Evolutionary conservation across 768 basidiomycete species (phyloP).

Genomic region (Boletellus sp.): DNA sequence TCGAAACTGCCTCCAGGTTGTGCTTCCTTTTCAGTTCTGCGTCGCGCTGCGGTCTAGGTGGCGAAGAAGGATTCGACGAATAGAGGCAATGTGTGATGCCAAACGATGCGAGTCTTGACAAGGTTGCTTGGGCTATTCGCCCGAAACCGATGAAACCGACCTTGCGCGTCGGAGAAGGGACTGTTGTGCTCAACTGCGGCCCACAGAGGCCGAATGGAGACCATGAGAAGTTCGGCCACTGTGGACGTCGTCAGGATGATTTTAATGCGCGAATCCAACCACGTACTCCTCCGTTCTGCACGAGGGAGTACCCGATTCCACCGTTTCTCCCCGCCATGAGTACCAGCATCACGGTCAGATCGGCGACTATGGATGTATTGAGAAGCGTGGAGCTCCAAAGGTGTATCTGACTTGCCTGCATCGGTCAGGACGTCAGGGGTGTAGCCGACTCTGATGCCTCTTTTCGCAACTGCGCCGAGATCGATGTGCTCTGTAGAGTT

Average conservation of each 20-base stretch:
- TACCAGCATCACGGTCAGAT: constrained; percentile 83
- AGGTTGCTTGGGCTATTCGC: constrained; percentile 83
- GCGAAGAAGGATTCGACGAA: constrained; percentile 51
- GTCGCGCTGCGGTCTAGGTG: constrained; percentile 39
- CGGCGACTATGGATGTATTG: constrained; percentile 65
- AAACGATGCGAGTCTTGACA: constrained; percentile 77
- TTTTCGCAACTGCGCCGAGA: constrained; percentile 51
- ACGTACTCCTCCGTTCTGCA: constrained; percentile 65
- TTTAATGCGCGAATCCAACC: background rate
- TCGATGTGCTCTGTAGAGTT: constrained; percentile 74
- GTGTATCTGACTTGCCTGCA: constrained; percentile 52
- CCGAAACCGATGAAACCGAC: constrained; percentile 95
- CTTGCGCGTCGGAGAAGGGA: constrained; percentile 52
- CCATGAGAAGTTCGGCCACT: constrained; percentile 85
- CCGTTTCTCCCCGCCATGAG: constrained; percentile 91
- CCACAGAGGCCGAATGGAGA: constrained; percentile 84
- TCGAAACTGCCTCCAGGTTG: constrained; percentile 39
- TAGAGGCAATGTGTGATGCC: constrained; percentile 76
- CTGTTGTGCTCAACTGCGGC: constrained; percentile 63
- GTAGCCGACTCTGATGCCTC: constrained; percentile 75
- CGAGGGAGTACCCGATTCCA: constrained; percentile 57
- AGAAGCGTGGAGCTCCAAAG: background rate
- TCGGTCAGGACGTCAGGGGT: constrained; percentile 94
- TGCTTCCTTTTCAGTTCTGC: constrained; percentile 35
- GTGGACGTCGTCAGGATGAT: background rate